These are phyloP conservation scores for Quercus gilva DNA, from an alignment of 306 rosid species.

Conservation along the genomic window DNA sequence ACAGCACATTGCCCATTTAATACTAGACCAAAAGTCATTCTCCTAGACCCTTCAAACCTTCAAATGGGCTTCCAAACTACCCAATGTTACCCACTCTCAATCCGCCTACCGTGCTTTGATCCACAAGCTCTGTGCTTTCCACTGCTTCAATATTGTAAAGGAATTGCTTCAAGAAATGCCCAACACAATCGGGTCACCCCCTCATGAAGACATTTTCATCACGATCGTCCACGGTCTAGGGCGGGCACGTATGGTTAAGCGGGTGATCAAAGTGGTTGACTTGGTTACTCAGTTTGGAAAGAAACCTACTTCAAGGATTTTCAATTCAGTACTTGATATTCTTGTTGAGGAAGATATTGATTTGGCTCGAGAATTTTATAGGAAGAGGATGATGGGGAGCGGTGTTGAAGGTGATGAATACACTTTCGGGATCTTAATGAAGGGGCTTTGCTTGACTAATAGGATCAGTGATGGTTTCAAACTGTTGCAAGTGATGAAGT, in stretches of 20 bases:
- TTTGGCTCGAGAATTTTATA: slow-evolving; percentile 71
- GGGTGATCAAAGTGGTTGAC: slow-evolving; percentile 47
- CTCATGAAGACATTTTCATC: slow-evolving; percentile 46
- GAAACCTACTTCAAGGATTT: slow-evolving; percentile 55
- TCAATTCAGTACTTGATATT: slow-evolving; percentile 63
- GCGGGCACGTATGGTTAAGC: slow-evolving; percentile 1
- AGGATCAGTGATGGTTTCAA: too few species aligned
- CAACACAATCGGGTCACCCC: slow-evolving; percentile 50
- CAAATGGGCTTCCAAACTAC: slow-evolving; percentile 64
- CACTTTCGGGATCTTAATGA: too few species aligned
- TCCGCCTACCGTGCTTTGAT: slow-evolving; percentile 67
- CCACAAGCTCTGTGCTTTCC: slow-evolving; percentile 61
- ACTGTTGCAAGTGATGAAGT: too few species aligned
- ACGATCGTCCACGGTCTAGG: slow-evolving; percentile 7
- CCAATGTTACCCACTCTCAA: slow-evolving; percentile 55
- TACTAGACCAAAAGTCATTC: slow-evolving; percentile 54
- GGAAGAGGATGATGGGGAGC: slow-evolving; percentile 60
- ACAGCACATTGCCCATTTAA: slow-evolving; percentile 47
- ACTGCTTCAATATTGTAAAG: slow-evolving; percentile 54
- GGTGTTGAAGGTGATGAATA: too few species aligned
- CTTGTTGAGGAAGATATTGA: slow-evolving; percentile 76
- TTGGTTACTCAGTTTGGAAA: slow-evolving; percentile 41
- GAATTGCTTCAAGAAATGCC: slow-evolving; percentile 81
- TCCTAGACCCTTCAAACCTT: slow-evolving; percentile 54
- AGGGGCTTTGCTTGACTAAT: too few species aligned